Evolutionary conservation across 805 yeast genomes (phyloP).

Genomic region (Candida silvicultrix): DNA sequence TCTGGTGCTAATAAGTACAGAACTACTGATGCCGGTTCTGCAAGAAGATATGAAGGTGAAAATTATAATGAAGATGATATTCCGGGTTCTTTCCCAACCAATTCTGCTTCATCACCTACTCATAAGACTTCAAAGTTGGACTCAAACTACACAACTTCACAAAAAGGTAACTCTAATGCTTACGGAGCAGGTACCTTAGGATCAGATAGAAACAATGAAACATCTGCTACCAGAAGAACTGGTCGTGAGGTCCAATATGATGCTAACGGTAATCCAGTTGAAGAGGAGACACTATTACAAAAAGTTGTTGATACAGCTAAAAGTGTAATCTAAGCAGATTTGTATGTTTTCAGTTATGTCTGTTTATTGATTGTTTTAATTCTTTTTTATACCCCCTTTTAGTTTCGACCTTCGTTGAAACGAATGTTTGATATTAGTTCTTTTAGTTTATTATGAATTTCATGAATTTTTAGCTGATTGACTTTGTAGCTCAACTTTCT

Average conservation of each 20-base stretch:
- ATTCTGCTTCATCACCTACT: neutral
- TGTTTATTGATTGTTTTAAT: conserved; percentile 11
- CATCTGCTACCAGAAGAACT: conserved; percentile 9
- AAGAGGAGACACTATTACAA: conserved; percentile 1
- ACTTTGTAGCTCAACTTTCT: no score
- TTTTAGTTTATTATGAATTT: neutral
- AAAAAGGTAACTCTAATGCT: neutral
- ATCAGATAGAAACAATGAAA: neutral
- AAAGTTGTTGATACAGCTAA: conserved; percentile 13
- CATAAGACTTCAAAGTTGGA: neutral
- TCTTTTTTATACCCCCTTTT: conserved; percentile 7
- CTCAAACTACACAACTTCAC: neutral
- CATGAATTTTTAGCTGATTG: neutral
- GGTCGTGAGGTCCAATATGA: conserved; percentile 6
- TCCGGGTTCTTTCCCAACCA: conserved; percentile 9
- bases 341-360: no score
- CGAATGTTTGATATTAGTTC: no score
- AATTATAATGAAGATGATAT: conserved; percentile 2
- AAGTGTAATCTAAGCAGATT: conserved; percentile 8
- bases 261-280: conserved; percentile 12
- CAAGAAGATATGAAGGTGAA: conserved; percentile 2
- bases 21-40: conserved; percentile 1
- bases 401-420: no score
- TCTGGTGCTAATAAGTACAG: neutral
- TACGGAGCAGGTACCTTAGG: neutral